Evolutionary conservation across 1,284 basidiomycete genomes (phyloP).

Genomic region (Stereum hirsutum): DNA sequence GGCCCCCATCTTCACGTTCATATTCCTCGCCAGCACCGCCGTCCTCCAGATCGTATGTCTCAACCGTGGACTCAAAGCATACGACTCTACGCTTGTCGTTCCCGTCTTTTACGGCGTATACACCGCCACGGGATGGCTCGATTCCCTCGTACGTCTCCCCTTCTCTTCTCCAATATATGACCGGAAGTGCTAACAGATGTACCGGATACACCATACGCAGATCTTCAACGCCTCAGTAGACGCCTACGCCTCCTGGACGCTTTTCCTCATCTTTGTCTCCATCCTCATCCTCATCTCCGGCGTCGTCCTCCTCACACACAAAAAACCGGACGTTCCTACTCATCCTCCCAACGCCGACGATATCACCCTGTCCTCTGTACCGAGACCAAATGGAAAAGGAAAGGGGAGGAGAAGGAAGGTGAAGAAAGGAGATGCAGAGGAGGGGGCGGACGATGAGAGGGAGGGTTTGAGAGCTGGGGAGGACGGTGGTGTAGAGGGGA

Average conservation of each 20-base stretch:
- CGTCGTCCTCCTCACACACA: conserved; percentile 78
- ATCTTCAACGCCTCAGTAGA: conserved; percentile 78
- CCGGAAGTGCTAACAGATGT: no score
- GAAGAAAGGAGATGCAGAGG: conserved; percentile 8
- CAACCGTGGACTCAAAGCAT: conserved; percentile 76
- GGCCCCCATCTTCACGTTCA: conserved; percentile 76
- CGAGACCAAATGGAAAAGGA: no score
- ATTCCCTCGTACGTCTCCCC: conserved; percentile 42
- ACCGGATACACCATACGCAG: conserved; percentile 14
- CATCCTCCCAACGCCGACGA: conserved; percentile 8
- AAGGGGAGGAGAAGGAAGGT: conserved; percentile 3
- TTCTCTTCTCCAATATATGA: conserved; percentile 26
- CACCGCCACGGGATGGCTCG: conserved; percentile 59
- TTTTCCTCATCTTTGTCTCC: conserved; percentile 80
- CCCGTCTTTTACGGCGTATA: conserved; percentile 69
- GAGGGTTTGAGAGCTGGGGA: neutral
- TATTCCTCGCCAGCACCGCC: conserved; percentile 72
- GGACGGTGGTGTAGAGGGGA: neutral
- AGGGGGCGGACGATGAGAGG: conserved; percentile 4
- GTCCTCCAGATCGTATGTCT: conserved; percentile 87
- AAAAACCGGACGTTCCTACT: conserved; percentile 58
- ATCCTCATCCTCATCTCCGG: conserved; percentile 81
- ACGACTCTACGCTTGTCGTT: conserved; percentile 70
- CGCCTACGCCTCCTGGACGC: conserved; percentile 77
- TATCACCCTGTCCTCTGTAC: conserved; percentile 8